Evolutionary conservation across 345 rosid species (phyloP).

Genomic region (Gossypium bickii): DNA sequence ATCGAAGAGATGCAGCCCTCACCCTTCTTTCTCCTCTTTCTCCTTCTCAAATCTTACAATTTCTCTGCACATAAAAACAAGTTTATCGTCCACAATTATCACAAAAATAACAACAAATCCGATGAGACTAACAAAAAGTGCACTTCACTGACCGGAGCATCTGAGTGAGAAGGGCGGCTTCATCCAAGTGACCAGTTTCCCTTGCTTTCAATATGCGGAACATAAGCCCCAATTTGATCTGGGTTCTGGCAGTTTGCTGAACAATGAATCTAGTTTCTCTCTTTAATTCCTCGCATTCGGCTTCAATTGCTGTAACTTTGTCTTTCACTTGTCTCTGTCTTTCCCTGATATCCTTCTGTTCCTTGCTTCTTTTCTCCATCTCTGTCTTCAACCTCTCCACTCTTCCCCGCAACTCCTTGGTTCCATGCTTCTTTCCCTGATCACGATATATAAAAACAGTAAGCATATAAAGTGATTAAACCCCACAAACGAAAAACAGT

Average conservation of each 20-base stretch:
- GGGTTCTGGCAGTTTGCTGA: constrained; percentile 8
- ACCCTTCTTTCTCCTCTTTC: background rate
- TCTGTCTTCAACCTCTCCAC: background rate
- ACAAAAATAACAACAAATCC: background rate
- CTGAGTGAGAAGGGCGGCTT: background rate
- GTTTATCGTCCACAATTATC: background rate
- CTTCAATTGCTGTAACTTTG: background rate
- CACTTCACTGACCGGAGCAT: constrained; percentile 7
- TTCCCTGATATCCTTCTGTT: constrained; percentile 3
- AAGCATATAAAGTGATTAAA: background rate
- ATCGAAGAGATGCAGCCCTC: background rate
- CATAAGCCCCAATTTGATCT: constrained; percentile 11
- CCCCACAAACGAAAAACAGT: too few species aligned
- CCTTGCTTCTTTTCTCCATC: constrained; percentile 4
- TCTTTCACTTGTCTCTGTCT: constrained; percentile 11
- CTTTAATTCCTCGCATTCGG: constrained; percentile 3
- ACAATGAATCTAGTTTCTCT: constrained; percentile 8
- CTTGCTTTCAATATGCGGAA: constrained; percentile 11
- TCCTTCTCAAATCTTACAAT: background rate
- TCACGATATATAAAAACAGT: background rate
- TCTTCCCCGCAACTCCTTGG: background rate
- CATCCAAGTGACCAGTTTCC: background rate
- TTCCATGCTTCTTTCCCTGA: background rate
- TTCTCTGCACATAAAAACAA: background rate
- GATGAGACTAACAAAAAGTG: too few species aligned